Evolutionary conservation across 108 stramenopile species (phyloP), one percentile per base, ranked within the genome.

Genomic region (Skeletonema costatum): DNA sequence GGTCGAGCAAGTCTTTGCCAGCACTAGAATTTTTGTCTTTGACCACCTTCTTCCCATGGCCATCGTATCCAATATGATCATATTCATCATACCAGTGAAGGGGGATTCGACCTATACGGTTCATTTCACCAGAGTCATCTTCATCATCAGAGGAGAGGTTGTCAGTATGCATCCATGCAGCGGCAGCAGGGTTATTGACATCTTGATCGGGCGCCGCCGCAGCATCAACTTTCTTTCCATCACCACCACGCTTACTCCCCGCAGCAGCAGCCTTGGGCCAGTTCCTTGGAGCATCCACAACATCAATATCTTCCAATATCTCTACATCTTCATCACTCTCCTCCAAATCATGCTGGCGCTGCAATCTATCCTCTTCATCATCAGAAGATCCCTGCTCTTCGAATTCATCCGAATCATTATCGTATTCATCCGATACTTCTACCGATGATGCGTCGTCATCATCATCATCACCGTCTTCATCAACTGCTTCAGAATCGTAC

Each of bases 81-180:
- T 88, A 97, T 48, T 97, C 98, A 66, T 96, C 96, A 68, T 98
- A 96, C 99, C 99, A 99, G 65, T 99, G 98, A 36, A 98, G 77
- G 13, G 99, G 99, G 10, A 99, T 97, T 60, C 96, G 81, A 38
- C 98, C 98, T 48, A 97, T 97, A 19, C 98, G 95, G 82, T 99
- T 98, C 32, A 66, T 46, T 13, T 62, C 77, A 9, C 95, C 96
- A 8, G 91, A 90, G 25, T 81, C 93, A 63, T 98, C 97, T 71
- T 99, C 98, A 70, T 98, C 98, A 86, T 99, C 99, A 8, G 94
- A 96, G 16, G 97, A 97, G 60, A 98, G 83, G 70, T 99, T 94
- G 77, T 99, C 99, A 7, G 95, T 89, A 80, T 97, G 96, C 84
- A 94, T 90, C 82, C 80, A 92, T 30, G 71, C 31, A n/a, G 90